Percentiles rank a stretch among this genome's conserved stretches.
These are phyloP conservation scores for Penicillium sp. DNA, from an alignment of 2,329 filamentous ascomycete species.

Conservation along the genomic window DNA sequence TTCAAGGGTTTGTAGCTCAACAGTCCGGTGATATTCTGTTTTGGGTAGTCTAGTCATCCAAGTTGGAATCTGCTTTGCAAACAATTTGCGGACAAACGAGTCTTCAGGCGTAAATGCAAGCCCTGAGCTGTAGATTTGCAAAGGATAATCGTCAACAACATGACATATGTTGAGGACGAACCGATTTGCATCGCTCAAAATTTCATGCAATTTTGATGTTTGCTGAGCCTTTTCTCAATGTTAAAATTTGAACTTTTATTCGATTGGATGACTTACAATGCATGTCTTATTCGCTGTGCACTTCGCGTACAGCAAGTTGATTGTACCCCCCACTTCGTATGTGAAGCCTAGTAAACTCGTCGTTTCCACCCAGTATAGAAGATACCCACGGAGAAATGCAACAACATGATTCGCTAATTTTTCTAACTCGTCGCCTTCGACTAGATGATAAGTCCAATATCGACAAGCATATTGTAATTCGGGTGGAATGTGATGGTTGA, in stretches of 20 bases:
- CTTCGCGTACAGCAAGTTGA: no score
- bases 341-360: not conserved
- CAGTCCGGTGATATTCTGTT: not conserved
- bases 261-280: no score
- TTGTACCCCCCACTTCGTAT: not conserved
- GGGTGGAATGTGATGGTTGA: not conserved
- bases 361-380: not conserved
- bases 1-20: not conserved
- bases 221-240: no score
- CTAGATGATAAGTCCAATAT: not conserved
- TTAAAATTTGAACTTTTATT: not conserved
- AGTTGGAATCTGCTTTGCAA: not conserved
- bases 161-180: not conserved
- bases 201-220: no score
- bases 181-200: not conserved
- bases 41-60: not conserved
- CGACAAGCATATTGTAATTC: not conserved
- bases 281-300: no score
- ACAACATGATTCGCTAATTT: not conserved
- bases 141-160: not conserved
- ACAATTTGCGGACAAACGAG: not conserved
- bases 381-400: not conserved
- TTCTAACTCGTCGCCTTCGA: not conserved
- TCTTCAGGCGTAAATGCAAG: not conserved
- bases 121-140: not conserved